Base-by-base conservation (phyloP, 495 filamentous ascomycete species). In the Penicillium paradoxum region DNA sequence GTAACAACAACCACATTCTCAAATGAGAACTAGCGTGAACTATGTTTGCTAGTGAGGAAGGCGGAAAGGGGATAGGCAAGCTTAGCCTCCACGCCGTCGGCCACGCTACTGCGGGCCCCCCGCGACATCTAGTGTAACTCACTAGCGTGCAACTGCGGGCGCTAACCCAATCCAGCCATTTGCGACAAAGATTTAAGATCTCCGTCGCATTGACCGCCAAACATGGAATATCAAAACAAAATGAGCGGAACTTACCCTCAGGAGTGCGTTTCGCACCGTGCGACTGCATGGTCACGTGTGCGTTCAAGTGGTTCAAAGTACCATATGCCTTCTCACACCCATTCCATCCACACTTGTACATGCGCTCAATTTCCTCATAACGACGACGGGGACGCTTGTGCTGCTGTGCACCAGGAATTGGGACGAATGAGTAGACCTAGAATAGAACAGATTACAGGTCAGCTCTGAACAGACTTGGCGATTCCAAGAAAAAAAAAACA, bases 281-380 rank as follows among this genome's bases (percentile, higher is more conserved):
- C 48, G 86, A 91, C 66, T 97, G 92, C 92, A 97, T 97, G 17
- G 92, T 97, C 44, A 97, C 92, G 63, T 97, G 92, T 27, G 92
- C 92, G 60, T 97, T 97, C 60, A 97, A 69, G 67, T 97, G 92
- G 67, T 97, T 97, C 50, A 97, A 73, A 21, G 92, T 97, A 50
- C 92, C 92, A 62, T 97, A 97, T 11, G 92, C 92, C 72, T 97
- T 97, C 66, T 97, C 93, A 67, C 93, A 98, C 4, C 91, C 91
- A 54, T 96, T 89, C 89, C 90, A 97, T 9, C 93, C 93, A 72
- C 93, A 98, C 71, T 96, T 97, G 75, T 98, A 98, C 93, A 98
- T 98, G 53, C 93, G 86, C 77, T 98, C 93, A 64, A 98, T 98
- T 69, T 98, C 93, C 73, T 98, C 93, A 62, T 96, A 98, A 29